phyloP scores from a whole-genome alignment of 1,139 yeast species.

The Hyphopichia pseudoburtonii region DNA sequence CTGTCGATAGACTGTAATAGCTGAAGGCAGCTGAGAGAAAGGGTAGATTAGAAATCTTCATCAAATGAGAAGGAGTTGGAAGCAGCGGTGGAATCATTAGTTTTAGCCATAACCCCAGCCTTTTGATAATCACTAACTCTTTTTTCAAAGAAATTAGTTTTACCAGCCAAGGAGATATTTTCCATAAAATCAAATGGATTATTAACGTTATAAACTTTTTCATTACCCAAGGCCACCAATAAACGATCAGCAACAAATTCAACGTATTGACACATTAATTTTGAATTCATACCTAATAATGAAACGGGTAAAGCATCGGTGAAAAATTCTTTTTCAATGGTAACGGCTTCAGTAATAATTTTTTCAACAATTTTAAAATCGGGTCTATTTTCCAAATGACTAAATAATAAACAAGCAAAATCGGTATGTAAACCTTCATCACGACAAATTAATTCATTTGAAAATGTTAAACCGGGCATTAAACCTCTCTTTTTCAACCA shows the following conservation, averaged over 20 bases:
- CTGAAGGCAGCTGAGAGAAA: no score
- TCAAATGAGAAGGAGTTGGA: constrained; percentile 44
- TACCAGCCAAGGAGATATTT: constrained; percentile 94
- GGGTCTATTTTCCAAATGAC: constrained; percentile 91
- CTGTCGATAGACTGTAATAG: no score
- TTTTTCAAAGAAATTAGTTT: constrained; percentile 98
- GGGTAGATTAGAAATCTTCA: constrained; percentile 41
- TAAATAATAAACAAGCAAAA: constrained; percentile 91
- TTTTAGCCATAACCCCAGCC: constrained; percentile 91
- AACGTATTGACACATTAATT: constrained; percentile 94
- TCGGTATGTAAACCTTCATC: constrained; percentile 99
- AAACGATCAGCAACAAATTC: constrained; percentile 97
- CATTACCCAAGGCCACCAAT: constrained; percentile 84
- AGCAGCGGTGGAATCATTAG: constrained; percentile 24
- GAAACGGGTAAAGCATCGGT: constrained; percentile 92
- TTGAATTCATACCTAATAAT: constrained; percentile 89
- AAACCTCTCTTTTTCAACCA: constrained; percentile 98
- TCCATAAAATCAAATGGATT: constrained; percentile 99
- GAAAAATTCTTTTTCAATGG: constrained; percentile 89
- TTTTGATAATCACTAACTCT: constrained; percentile 98
- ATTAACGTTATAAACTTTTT: constrained; percentile 79
- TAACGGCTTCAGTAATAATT: constrained; percentile 93
- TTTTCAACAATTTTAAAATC: constrained; percentile 71
- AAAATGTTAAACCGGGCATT: constrained; percentile 97
- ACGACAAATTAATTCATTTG: constrained; percentile 94